Conservation (phyloP, 176 grass and related monocot species). For the Raddia guianensis region DNA sequence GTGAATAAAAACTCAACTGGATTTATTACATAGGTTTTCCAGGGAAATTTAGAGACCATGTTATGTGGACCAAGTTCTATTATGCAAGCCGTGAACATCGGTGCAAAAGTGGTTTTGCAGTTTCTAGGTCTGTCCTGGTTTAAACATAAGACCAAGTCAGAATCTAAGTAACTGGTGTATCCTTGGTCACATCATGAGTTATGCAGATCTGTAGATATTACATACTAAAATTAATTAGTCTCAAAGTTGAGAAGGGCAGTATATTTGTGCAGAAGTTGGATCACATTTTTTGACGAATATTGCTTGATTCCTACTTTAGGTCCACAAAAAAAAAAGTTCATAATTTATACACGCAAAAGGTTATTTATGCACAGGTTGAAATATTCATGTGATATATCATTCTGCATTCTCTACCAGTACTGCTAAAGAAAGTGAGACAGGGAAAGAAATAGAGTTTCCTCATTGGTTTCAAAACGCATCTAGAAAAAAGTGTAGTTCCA, state of each 20-base stretch:
- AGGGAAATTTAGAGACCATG: background rate
- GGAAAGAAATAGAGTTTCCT: slow-evolving; percentile 12
- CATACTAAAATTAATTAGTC: slow-evolving; percentile 1
- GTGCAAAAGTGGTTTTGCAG: background rate
- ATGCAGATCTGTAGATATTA: background rate
- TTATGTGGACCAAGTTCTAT: background rate
- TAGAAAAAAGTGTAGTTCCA: background rate
- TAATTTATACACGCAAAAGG: background rate
- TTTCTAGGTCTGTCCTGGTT: slow-evolving; percentile 10
- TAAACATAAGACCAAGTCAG: slow-evolving; percentile 11
- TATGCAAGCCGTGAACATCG: slow-evolving; percentile 1
- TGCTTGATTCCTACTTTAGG: background rate
- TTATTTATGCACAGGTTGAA: background rate
- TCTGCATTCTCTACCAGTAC: background rate
- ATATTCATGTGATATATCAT: background rate
- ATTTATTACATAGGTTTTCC: slow-evolving; percentile 19
- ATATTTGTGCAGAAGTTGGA: background rate
- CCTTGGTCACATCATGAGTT: background rate
- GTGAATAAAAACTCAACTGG: background rate
- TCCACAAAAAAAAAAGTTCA: slow-evolving; percentile 14
- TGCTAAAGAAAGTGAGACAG: background rate
- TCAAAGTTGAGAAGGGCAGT: background rate
- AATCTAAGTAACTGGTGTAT: slow-evolving; percentile 6
- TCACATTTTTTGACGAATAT: background rate
- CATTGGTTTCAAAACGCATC: background rate